A percentile compares a stretch with the other conserved stretches of the same genome.
These are phyloP conservation scores for Lentinula sp. DNA, from an alignment of 768 basidiomycete genomes.

Conservation along the genomic window DNA sequence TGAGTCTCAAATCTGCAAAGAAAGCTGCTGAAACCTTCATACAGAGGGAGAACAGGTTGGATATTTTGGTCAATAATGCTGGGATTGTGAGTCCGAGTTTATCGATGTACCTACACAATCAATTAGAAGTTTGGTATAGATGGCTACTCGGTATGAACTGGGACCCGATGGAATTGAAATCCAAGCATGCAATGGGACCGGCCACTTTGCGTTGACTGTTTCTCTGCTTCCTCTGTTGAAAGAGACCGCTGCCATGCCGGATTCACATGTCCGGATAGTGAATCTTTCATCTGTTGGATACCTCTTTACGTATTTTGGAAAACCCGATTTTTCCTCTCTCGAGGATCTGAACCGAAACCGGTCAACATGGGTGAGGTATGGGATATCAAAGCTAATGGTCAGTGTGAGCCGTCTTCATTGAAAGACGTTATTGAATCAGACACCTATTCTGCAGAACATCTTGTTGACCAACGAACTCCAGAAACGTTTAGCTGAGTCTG, in stretches of 20 bases:
- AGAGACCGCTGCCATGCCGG: neutral
- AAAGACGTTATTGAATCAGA: neutral
- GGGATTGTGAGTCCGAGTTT: neutral
- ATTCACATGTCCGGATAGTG: constrained; percentile 6
- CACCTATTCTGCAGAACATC: neutral
- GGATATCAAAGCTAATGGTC: constrained; percentile 2
- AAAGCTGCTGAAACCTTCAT: constrained; percentile 7
- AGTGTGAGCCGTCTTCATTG: neutral
- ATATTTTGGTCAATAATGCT: constrained; percentile 9
- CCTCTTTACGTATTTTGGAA: neutral
- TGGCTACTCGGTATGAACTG: neutral
- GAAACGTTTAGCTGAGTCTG: neutral
- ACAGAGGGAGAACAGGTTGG: constrained; percentile 4
- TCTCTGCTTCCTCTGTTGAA: constrained; percentile 5
- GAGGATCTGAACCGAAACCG: constrained; percentile 3
- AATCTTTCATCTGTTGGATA: neutral
- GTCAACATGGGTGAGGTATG: constrained; percentile 1
- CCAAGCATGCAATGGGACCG: neutral
- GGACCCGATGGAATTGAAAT: constrained; percentile 1
- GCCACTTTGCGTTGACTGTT: constrained; percentile 1
- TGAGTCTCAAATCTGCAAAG: constrained; percentile 2
- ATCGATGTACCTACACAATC: too few relatives aligned
- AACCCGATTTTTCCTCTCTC: neutral
- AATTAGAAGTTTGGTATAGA: neutral
- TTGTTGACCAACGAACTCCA: constrained; percentile 8